Conservation (phyloP, 2,329 filamentous ascomycete genomes). For the Cryoendolithus antarcticus region DNA sequence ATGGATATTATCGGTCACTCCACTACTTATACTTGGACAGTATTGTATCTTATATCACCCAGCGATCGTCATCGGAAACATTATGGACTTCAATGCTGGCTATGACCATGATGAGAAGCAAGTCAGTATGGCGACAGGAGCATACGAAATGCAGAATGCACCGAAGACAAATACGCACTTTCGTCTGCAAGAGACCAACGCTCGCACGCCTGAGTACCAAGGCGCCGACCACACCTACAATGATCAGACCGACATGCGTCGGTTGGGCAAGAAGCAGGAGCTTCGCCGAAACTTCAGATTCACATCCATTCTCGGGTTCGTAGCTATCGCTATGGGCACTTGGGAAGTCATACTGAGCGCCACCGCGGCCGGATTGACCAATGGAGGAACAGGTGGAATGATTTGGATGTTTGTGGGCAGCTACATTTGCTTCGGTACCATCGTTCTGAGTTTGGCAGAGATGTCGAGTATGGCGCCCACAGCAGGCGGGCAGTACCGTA, state of each 20-base stretch:
- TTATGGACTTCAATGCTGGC: too few species aligned
- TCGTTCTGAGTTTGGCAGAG: slow-evolving; percentile 20
- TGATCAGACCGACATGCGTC: slow-evolving; percentile 35
- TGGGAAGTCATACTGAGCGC: slow-evolving; percentile 19
- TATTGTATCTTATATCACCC: too few species aligned
- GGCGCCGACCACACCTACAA: too few species aligned
- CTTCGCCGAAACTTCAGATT: slow-evolving; percentile 5
- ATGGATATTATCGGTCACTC: too few species aligned
- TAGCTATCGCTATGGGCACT: slow-evolving; percentile 19
- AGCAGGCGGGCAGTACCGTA: slow-evolving; percentile 19
- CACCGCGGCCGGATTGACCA: slow-evolving; percentile 17
- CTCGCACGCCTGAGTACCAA: too few species aligned
- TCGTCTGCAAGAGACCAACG: too few species aligned
- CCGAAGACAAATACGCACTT: too few species aligned
- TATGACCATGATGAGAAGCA: too few species aligned
- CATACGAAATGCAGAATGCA: too few species aligned
- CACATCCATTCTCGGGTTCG: slow-evolving; percentile 21
- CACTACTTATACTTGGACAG: too few species aligned
- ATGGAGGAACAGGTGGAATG: slow-evolving; percentile 20
- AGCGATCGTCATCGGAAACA: too few species aligned
- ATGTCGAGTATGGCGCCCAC: slow-evolving; percentile 25
- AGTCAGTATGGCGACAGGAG: too few species aligned
- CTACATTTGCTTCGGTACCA: slow-evolving; percentile 20
- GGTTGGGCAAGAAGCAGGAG: slow-evolving; percentile 23
- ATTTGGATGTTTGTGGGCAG: slow-evolving; percentile 24